Conservation (phyloP, 768 basidiomycete genomes). For the Rhodotorula babjevae region DNA sequence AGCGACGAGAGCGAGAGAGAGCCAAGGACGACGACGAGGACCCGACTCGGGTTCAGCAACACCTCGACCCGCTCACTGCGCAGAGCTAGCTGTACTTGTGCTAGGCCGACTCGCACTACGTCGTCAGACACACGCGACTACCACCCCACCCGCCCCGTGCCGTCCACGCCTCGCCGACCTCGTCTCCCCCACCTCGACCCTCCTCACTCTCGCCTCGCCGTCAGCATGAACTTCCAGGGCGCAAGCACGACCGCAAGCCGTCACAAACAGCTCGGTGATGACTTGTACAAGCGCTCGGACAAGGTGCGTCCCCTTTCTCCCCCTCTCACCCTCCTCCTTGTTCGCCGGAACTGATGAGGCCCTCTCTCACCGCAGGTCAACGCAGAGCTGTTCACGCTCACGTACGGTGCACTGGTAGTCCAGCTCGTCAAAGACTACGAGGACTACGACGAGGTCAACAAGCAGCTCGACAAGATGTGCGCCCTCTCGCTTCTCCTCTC, state of each 20-base stretch:
- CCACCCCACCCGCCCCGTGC: neutral
- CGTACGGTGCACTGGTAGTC: slow-evolving; percentile 94
- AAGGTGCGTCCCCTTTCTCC: slow-evolving; percentile 57
- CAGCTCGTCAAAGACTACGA: slow-evolving; percentile 99
- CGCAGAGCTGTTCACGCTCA: slow-evolving; percentile 92
- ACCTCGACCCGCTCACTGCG: too few species aligned
- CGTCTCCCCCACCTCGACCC: neutral
- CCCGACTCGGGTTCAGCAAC: too few species aligned
- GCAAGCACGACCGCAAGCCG: neutral
- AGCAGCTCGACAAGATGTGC: slow-evolving; percentile 82
- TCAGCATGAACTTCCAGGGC: slow-evolving; percentile 15
- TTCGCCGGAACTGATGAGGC: too few species aligned
- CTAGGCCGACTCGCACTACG: neutral
- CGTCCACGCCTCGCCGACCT: too few species aligned
- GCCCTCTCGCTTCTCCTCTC: slow-evolving; percentile 15
- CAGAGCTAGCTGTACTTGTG: neutral
- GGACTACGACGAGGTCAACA: slow-evolving; percentile 78
- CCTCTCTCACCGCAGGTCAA: slow-evolving; percentile 56
- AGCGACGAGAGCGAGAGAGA: too few species aligned
- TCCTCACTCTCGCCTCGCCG: neutral
- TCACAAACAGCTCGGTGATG: slow-evolving; percentile 76
- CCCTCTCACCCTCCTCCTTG: neutral
- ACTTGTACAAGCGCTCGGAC: slow-evolving; percentile 93
- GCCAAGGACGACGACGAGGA: too few species aligned
- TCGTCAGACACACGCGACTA: too few species aligned